Conservation (phyloP, 1,139 yeast species). For the Saccharomyces hybrid region DNA sequence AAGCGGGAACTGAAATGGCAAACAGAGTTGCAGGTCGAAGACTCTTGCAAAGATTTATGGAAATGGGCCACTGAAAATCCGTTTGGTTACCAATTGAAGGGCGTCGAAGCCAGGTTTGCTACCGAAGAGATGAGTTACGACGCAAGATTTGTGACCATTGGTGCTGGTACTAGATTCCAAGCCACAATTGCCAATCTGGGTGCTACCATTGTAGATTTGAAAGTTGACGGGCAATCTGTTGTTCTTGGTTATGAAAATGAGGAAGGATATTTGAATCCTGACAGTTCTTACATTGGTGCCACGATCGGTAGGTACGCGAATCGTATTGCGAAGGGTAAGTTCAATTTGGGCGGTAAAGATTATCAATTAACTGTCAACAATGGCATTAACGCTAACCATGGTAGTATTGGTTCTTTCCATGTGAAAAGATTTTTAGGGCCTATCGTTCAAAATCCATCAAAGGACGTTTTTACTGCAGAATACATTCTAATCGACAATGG, state of each 20-base stretch:
- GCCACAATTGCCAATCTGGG: slow-evolving; percentile 48
- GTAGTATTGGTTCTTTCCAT: slow-evolving; percentile 49
- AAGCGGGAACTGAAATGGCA: slow-evolving; percentile 59
- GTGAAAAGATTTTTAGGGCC: slow-evolving; percentile 46
- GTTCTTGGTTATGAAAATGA: slow-evolving; percentile 33
- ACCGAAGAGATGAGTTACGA: slow-evolving; percentile 24
- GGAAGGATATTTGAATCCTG: slow-evolving; percentile 33
- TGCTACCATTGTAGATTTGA: slow-evolving; percentile 42
- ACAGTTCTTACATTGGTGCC: slow-evolving; percentile 52
- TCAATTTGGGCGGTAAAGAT: slow-evolving; percentile 37
- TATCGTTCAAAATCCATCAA: slow-evolving; percentile 33
- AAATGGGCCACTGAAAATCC: slow-evolving; percentile 70
- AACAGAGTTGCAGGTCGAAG: slow-evolving; percentile 48
- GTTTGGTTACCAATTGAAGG: slow-evolving; percentile 43
- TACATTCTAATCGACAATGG: slow-evolving; percentile 38
- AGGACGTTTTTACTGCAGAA: slow-evolving; percentile 35
- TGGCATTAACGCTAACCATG: slow-evolving; percentile 40
- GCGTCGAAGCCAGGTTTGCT: slow-evolving; percentile 20
- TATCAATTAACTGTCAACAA: slow-evolving; percentile 39
- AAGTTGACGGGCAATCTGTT: slow-evolving; percentile 35
- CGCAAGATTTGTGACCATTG: slow-evolving; percentile 39
- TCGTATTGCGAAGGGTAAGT: slow-evolving; percentile 44
- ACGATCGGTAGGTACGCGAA: slow-evolving; percentile 62
- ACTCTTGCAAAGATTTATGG: slow-evolving; percentile 72
- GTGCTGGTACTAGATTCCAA: slow-evolving; percentile 32